phyloP scores from a whole-genome alignment of 2,329 filamentous ascomycete species.

The Aspergillus sp. region DNA sequence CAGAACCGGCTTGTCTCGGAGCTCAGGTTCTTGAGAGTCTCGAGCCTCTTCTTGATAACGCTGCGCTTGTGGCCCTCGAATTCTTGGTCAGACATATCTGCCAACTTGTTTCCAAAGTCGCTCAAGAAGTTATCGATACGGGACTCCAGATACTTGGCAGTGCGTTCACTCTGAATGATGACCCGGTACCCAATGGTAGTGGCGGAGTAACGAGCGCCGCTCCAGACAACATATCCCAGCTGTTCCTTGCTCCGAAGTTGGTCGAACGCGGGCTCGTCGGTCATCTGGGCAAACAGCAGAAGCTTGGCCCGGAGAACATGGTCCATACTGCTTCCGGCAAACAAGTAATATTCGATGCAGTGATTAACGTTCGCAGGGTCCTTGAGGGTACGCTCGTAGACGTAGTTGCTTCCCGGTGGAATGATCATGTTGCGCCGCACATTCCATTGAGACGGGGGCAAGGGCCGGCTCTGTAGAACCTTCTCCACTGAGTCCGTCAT shows the following conservation, averaged over 20 bases:
- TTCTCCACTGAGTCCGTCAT: conserved; percentile 76
- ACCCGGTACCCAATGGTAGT: conserved; percentile 81
- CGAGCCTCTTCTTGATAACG: conserved; percentile 75
- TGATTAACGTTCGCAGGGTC: conserved; percentile 88
- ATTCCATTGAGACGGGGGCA: conserved; percentile 74
- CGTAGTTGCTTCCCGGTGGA: conserved; percentile 71
- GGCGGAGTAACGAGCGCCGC: conserved; percentile 62
- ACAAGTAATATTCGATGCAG: conserved; percentile 72
- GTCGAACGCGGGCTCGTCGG: conserved; percentile 89
- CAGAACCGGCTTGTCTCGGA: conserved; percentile 79
- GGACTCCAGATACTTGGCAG: conserved; percentile 73
- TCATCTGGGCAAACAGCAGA: conserved; percentile 78
- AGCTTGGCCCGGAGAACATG: conserved; percentile 66
- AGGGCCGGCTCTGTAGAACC: conserved; percentile 63
- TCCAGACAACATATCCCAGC: conserved; percentile 93
- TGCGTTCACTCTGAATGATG: conserved; percentile 86
- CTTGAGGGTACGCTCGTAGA: conserved; percentile 72
- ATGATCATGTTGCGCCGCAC: conserved; percentile 70
- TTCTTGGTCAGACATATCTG: conserved; percentile 70
- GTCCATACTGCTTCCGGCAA: conserved; percentile 63
- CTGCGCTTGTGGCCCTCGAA: conserved; percentile 91
- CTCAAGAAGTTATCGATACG: conserved; percentile 80
- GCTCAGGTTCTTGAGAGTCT: conserved; percentile 86
- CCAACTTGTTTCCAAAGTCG: conserved; percentile 58
- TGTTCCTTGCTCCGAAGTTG: conserved; percentile 95